These are phyloP conservation scores for Polyporus arcularius DNA, from an alignment of 768 basidiomycete species.

Conservation along the genomic window DNA sequence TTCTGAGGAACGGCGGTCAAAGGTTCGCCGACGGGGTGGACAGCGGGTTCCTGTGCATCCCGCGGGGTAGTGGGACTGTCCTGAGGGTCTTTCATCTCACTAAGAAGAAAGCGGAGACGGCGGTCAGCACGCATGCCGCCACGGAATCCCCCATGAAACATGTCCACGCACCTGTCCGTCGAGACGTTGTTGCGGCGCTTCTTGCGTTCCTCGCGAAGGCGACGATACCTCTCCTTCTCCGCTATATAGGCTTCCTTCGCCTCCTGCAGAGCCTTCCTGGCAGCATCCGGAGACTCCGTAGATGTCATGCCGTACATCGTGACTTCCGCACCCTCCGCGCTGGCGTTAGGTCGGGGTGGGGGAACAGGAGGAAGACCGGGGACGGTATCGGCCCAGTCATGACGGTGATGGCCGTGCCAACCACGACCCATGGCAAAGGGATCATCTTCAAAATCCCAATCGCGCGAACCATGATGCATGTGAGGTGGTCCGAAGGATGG, in stretches of 20 bases:
- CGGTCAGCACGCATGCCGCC: slow-evolving; percentile 12
- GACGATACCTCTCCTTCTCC: slow-evolving; percentile 70
- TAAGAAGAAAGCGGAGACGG: neutral
- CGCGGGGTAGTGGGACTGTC: slow-evolving; percentile 10
- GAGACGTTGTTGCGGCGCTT: slow-evolving; percentile 22
- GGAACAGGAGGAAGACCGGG: slow-evolving; percentile 5
- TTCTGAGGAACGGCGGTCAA: slow-evolving; percentile 1
- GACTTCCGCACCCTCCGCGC: slow-evolving; percentile 14
- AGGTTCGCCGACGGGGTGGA: slow-evolving; percentile 22
- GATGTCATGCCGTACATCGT: slow-evolving; percentile 20
- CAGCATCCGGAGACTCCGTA: slow-evolving; percentile 17
- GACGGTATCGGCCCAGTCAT: slow-evolving; percentile 11
- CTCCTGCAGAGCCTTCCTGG: slow-evolving; percentile 48
- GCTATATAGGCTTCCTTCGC: slow-evolving; percentile 69
- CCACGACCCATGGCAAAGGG: slow-evolving; percentile 1
- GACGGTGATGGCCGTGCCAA: slow-evolving; percentile 3
- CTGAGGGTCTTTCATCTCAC: slow-evolving; percentile 11
- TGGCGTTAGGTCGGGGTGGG: neutral
- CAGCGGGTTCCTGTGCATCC: slow-evolving; percentile 1
- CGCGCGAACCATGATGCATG: neutral
- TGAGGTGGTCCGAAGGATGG: slow-evolving; percentile 7
- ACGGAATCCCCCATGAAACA: neutral
- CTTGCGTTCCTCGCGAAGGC: slow-evolving; percentile 50
- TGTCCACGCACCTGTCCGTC: slow-evolving; percentile 22
- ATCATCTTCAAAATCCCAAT: neutral